phyloP scores from a whole-genome alignment of 441 rosid genomes.

The Erysimum cheiri region DNA sequence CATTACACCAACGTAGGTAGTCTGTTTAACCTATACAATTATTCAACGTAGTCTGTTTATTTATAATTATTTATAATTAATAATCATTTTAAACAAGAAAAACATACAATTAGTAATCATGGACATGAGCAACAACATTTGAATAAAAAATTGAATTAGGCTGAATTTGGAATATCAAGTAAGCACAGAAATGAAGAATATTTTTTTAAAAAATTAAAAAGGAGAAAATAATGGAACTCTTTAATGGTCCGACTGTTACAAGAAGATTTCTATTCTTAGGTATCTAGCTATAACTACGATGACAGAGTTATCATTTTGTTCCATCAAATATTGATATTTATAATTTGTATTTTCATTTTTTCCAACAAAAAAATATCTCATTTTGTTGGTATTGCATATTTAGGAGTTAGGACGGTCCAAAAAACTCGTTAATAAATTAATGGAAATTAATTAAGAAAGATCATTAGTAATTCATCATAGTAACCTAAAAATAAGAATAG shows the following conservation, averaged over 20 bases:
- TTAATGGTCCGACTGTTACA: conserved; percentile 32
- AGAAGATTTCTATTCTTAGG: conserved; percentile 48
- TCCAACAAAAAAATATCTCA: not conserved
- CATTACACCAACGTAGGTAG: not conserved
- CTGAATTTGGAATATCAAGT: conserved; percentile 1
- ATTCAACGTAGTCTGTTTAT: not conserved
- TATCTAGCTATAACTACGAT: conserved; percentile 40
- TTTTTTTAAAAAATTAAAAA: not conserved
- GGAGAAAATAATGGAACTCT: conserved; percentile 12
- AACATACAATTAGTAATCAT: not conserved
- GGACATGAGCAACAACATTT: not conserved
- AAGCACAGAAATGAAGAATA: not conserved
- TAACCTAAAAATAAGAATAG: conserved; percentile 26
- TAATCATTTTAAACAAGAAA: not conserved
- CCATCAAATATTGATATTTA: conserved; percentile 35
- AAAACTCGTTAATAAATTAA: conserved; percentile 3
- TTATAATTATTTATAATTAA: conserved; percentile 1
- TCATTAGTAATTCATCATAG: not conserved
- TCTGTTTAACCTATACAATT: not conserved
- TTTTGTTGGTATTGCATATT: conserved; percentile 1
- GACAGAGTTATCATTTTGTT: conserved; percentile 43
- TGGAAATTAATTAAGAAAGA: not conserved
- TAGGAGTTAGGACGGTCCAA: conserved; percentile 22
- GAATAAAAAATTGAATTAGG: not conserved
- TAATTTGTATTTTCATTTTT: not conserved